A percentile compares a stretch with the other conserved stretches of the same genome.
phyloP scores from a whole-genome alignment of 257 asterid genomes.

The Solanum medicagineum region DNA sequence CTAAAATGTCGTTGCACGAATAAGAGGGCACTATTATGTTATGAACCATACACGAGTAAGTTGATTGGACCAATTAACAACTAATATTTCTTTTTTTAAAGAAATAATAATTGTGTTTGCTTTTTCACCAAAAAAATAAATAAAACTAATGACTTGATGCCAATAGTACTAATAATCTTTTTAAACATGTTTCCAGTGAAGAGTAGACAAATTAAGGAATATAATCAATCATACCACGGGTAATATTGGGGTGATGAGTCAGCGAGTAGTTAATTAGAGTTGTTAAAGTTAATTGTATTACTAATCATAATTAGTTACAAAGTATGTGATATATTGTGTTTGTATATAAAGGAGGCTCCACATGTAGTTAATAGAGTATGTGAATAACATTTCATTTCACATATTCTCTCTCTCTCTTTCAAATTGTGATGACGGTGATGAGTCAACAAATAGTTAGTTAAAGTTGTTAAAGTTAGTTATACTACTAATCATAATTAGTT shows the following conservation, averaged over 20 bases:
- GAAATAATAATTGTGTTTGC: neutral
- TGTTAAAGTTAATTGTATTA: no score
- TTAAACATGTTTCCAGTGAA: neutral
- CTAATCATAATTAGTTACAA: no score
- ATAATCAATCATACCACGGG: neutral
- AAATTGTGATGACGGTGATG: no score
- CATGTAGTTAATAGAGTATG: no score
- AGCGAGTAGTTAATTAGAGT: no score
- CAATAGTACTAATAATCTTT: neutral
- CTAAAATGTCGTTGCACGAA: neutral
- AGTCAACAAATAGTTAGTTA: no score
- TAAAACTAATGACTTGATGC: neutral
- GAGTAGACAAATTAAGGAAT: neutral
- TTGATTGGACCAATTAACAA: neutral
- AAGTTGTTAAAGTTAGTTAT: no score
- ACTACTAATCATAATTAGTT: no score
- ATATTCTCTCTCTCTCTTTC: fast-evolving
- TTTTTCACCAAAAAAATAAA: neutral
- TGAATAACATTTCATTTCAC: no score
- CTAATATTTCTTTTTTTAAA: neutral
- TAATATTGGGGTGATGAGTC: neutral
- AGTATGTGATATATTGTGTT: no score
- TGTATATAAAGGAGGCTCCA: no score
- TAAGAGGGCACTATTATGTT: neutral
- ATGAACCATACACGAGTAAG: neutral